Evolutionary conservation across 2,329 filamentous ascomycete species (phyloP), one percentile per base, ranked within the genome.

Genomic region (Corinectria fuckeliana): DNA sequence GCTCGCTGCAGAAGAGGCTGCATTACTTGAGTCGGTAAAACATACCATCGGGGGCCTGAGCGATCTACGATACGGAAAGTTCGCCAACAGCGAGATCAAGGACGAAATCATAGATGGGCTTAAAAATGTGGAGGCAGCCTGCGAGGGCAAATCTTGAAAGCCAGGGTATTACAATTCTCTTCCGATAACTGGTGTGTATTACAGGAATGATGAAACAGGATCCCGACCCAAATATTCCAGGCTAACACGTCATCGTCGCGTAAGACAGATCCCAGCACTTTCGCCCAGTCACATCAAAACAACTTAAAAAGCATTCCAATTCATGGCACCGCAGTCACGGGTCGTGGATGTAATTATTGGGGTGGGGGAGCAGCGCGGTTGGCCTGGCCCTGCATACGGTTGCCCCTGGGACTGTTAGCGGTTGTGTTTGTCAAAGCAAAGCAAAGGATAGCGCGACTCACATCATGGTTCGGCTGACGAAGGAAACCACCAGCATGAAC

Each of bases 31-130:
- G 4, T 84, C 86, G 10, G 83, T 95, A 50, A 82, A 83, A 64
- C 82, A 86, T 56, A 88, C 84, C 0, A 84, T 95, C 14, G 89
- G 89, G 28, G 86, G 85, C 47, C 78, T 97, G 72, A 96, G 92
- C 74, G 91, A 96, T 75, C 81, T 96, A 55, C 87, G 91, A 44
- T 94, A 95, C 70, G 92, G 93, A 34, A 88, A 88, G 55, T 84
- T 95, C 58, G 82, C 85, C 32, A 90, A 91, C 63, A 75, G 81
- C 20, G 81, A 86, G 59, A 76, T 93, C 28, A 81, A 81, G 23
- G 82, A 86, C 45, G 88, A 93, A 65, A 85, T 92, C 26, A 77
- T 92, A 16, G 84, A 88, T 45, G 88, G 88, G 5, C 78, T 95
- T n/a, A 68, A 68, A 14, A 69, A 71, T 30, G 68, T 78, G 41